A percentile compares a stretch with the other conserved stretches of the same genome.
phyloP scores from a whole-genome alignment of 1,284 basidiomycete species.

The Leccinum angustisporum region DNA sequence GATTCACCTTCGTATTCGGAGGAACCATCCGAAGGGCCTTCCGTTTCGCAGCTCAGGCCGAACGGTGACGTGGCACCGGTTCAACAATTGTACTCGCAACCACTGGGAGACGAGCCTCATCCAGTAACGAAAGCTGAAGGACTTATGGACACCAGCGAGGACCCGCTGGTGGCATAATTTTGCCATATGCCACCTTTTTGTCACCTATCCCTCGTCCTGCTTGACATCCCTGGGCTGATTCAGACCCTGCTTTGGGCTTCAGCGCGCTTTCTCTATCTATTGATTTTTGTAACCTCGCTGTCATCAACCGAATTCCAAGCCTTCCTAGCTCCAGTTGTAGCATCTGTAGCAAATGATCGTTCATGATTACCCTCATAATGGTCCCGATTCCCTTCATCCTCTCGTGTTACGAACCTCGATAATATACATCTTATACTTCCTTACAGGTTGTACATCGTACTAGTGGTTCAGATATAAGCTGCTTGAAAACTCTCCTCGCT shows the following conservation, averaged over 20 bases:
- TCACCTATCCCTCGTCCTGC: slow-evolving; percentile 6
- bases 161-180: slow-evolving; percentile 54
- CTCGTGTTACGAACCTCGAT: slow-evolving; percentile 28
- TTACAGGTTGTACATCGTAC: slow-evolving; percentile 37
- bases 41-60: slow-evolving; percentile 40
- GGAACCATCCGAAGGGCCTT: slow-evolving; percentile 46
- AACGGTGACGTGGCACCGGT: slow-evolving; percentile 50
- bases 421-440: slow-evolving; percentile 41
- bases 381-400: slow-evolving; percentile 32
- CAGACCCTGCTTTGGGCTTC: slow-evolving; percentile 20
- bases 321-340: slow-evolving; percentile 32
- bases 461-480: slow-evolving; percentile 30
- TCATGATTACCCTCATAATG: slow-evolving; percentile 38
- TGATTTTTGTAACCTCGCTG: slow-evolving; percentile 28
- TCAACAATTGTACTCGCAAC: slow-evolving; percentile 53
- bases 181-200: slow-evolving; percentile 5
- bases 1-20: slow-evolving; percentile 4
- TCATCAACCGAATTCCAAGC: slow-evolving; percentile 26
- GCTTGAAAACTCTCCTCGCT: slow-evolving; percentile 19
- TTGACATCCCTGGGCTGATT: slow-evolving; percentile 10
- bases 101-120: slow-evolving; percentile 59
- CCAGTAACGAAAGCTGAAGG: slow-evolving; percentile 65
- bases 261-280: slow-evolving; percentile 35
- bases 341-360: slow-evolving; percentile 36
- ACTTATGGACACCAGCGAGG: slow-evolving; percentile 71